Conservation (phyloP, 768 basidiomycete genomes). For the Hortiboletus flavorubellus region DNA sequence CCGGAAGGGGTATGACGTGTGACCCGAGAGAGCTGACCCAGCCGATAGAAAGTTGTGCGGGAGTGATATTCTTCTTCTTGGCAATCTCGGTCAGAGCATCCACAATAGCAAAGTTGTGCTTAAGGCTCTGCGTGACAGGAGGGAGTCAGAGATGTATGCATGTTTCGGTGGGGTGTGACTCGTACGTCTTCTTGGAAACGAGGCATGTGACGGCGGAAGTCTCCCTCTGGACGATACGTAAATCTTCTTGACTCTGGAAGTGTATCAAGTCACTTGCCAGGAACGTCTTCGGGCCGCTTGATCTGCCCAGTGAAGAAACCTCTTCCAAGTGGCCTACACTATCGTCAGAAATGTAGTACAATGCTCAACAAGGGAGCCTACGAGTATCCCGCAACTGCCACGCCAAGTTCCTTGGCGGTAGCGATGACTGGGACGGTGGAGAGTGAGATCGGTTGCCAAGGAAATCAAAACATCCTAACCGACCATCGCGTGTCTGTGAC, state of each 20-base stretch:
- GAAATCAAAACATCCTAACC: not conserved
- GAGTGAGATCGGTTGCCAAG: not conserved
- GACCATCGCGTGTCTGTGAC: conserved; percentile 30
- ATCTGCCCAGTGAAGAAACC: conserved; percentile 35
- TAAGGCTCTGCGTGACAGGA: conserved; percentile 30
- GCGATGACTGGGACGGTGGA: conserved; percentile 39
- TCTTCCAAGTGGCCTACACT: conserved; percentile 26
- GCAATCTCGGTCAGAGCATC: conserved; percentile 41
- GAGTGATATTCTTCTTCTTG: conserved; percentile 37
- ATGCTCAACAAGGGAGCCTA: conserved; percentile 17
- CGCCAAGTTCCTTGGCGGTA: conserved; percentile 48
- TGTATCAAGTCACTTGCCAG: conserved; percentile 12
- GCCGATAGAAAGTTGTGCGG: conserved; percentile 42
- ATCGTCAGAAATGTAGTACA: conserved; percentile 12
- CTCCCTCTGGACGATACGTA: conserved; percentile 33
- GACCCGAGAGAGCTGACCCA: conserved; percentile 41
- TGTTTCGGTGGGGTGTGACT: not conserved
- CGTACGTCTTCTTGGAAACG: conserved; percentile 43
- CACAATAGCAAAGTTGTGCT: conserved; percentile 43
- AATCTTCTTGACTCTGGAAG: not conserved
- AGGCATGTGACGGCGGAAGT: conserved; percentile 36
- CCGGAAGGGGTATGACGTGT: conserved; percentile 50
- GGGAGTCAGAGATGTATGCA: not conserved
- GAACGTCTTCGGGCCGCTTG: conserved; percentile 36
- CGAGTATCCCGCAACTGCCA: conserved; percentile 60